Evolutionary conservation across 345 rosid genomes (phyloP).

Genomic region (Cochlearia excelsa): DNA sequence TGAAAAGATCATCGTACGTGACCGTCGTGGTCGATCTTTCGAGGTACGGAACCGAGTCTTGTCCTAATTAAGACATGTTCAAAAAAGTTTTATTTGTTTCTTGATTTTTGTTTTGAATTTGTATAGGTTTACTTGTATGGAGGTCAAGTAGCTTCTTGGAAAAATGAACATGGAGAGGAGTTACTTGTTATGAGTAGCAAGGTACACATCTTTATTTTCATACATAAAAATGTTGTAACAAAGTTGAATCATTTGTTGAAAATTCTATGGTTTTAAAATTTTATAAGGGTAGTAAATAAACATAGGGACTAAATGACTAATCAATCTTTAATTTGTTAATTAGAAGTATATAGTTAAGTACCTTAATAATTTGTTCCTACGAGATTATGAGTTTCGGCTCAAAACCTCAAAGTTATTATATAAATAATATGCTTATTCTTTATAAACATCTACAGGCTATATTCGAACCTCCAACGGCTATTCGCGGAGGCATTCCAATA

Average conservation of each 20-base stretch:
- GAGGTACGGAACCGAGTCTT: conserved; percentile 50
- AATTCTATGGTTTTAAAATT: too few relatives aligned
- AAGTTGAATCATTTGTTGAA: too few relatives aligned
- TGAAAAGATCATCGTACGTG: conserved; percentile 67
- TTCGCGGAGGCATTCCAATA: neutral
- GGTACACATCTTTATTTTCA: neutral
- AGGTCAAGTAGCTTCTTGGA: conserved; percentile 87
- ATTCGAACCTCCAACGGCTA: neutral
- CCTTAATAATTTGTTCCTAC: too few relatives aligned
- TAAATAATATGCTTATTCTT: neutral
- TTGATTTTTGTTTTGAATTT: neutral
- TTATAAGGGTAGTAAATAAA: too few relatives aligned
- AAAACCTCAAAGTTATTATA: neutral
- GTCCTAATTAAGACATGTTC: neutral
- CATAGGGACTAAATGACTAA: too few relatives aligned
- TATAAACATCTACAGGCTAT: neutral
- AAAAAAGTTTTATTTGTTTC: neutral
- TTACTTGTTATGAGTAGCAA: conserved; percentile 61
- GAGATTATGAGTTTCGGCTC: too few relatives aligned
- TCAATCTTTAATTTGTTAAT: too few relatives aligned
- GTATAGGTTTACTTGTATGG: conserved; percentile 73
- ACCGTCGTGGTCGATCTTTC: conserved; percentile 51
- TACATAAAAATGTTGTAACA: too few relatives aligned
- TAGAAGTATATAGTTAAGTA: too few relatives aligned
- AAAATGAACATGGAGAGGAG: conserved; percentile 71